phyloP scores from a whole-genome alignment of 176 grass and related monocot genomes.

The Bothriochloa decipiens region DNA sequence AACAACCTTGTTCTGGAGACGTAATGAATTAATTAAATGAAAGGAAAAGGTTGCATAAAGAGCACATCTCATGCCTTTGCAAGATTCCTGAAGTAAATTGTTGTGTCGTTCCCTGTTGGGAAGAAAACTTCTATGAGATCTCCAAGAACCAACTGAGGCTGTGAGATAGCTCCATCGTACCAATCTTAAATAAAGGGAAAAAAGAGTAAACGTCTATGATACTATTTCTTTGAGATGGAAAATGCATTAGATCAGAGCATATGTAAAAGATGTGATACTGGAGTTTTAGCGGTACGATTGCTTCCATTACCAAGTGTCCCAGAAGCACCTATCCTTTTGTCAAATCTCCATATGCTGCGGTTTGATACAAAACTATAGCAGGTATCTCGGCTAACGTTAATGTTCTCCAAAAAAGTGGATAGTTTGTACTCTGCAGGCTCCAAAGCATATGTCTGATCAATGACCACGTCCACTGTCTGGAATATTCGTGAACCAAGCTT shows the following conservation, averaged over 20 bases:
- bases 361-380: constrained; percentile 80
- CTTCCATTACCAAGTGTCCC: constrained; percentile 62
- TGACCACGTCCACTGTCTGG: constrained; percentile 93
- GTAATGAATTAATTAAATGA: background rate
- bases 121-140: constrained; percentile 90
- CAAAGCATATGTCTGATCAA: constrained; percentile 80
- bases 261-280: constrained; percentile 1
- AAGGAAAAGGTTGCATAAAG: background rate
- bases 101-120: constrained; percentile 78
- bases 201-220: constrained; percentile 24
- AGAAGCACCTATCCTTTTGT: constrained; percentile 71
- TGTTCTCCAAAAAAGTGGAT: constrained; percentile 87
- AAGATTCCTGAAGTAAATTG: constrained; percentile 88
- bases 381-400: constrained; percentile 56
- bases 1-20: constrained; percentile 25
- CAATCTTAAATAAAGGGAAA: constrained; percentile 59
- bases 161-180: constrained; percentile 90
- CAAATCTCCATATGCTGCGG: constrained; percentile 85
- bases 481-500: constrained; percentile 35
- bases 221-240: constrained; percentile 5
- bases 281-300: constrained; percentile 29
- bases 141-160: constrained; percentile 90
- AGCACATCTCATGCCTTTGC: constrained; percentile 59
- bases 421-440: constrained; percentile 69
- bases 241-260: constrained; percentile 26